phyloP scores from a whole-genome alignment of 2,329 filamentous ascomycete genomes.

The Sphaerostilbella broomeana region DNA sequence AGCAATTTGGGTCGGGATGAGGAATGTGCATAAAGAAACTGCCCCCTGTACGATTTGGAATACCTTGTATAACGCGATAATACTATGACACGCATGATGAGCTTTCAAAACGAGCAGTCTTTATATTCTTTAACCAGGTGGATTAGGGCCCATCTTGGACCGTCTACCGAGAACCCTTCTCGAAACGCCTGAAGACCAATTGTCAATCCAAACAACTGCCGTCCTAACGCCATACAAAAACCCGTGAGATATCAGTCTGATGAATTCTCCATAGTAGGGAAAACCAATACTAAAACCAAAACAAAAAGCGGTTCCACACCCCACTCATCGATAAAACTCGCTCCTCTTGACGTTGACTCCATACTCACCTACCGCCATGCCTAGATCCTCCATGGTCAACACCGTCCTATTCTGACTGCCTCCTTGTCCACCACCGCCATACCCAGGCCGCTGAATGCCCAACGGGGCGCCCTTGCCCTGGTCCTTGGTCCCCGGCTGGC shows the following conservation, averaged over 20 bases:
- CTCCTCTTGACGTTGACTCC: slow-evolving; percentile 95
- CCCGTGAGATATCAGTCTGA: neutral
- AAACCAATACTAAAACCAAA: no score
- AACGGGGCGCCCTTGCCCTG: slow-evolving; percentile 54
- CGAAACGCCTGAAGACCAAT: neutral
- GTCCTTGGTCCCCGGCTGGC: slow-evolving; percentile 49
- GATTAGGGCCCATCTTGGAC: no score
- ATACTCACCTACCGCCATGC: slow-evolving; percentile 97
- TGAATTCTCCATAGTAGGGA: no score
- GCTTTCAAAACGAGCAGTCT: neutral
- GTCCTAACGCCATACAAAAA: slow-evolving; percentile 13
- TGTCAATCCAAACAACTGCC: slow-evolving; percentile 4
- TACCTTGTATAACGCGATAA: slow-evolving; percentile 23
- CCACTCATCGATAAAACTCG: slow-evolving; percentile 68
- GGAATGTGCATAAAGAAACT: slow-evolving; percentile 15
- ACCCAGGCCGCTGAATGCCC: slow-evolving; percentile 71
- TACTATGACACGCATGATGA: slow-evolving; percentile 3
- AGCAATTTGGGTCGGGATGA: neutral
- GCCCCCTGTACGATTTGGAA: slow-evolving; percentile 24
- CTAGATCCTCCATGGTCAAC: slow-evolving; percentile 95
- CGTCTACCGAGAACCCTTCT: no score
- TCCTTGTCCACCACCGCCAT: slow-evolving; percentile 81
- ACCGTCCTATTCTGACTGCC: slow-evolving; percentile 88
- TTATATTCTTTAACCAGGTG: neutral
- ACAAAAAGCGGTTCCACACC: no score